Base-by-base conservation (phyloP, 148 eudicot species). In the Beta vulgaris region DNA sequence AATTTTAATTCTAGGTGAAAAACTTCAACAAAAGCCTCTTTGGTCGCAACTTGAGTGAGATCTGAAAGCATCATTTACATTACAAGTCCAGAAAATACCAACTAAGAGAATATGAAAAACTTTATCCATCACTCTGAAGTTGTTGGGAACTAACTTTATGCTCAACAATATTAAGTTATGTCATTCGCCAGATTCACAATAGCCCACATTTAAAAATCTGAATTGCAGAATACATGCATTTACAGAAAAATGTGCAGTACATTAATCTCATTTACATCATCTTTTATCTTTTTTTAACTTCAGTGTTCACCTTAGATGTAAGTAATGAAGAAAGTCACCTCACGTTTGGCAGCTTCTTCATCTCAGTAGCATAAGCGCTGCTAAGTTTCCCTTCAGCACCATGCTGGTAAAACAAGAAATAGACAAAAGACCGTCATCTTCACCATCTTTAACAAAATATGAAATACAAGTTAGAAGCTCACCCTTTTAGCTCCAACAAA, bases 381-480 rank as follows among this genome's bases (percentile, higher is more conserved):
- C 84, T 90, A 29, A 95, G 83, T 76, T 76, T 76, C 73, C 96
- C 99, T 82, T 95, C 99, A 76, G 88, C 92, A 39, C 97, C 99
- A 71, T 83, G 82, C 99, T 95, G 83, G 72, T 82, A 77, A 28
- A 69, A 81, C 12, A 76, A 72, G 61, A 78, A 76, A 48, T 3
- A 48, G n/a, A 14, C 53, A 12, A 48, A 10, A 46, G 3, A 46
- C 51, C 9, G 6, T 46, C 51, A 46, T n/a, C 21, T 46, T 73
- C 46, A 71, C 42, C n/a, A 60, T 12, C 55, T 69, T 31, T 48
- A 53, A 36, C 23, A 76, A 39, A 14, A 48, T 48, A 1, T 48
- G 53, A 48, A 18, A 48, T 48, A 48, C 19, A 18, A 69, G 36
- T 12, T 16, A n/a, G 62, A n/a, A n/a, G n/a, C n/a, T n/a, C n/a